Conservation (phyloP, 257 asterid genomes). For the Salvia splendens region DNA sequence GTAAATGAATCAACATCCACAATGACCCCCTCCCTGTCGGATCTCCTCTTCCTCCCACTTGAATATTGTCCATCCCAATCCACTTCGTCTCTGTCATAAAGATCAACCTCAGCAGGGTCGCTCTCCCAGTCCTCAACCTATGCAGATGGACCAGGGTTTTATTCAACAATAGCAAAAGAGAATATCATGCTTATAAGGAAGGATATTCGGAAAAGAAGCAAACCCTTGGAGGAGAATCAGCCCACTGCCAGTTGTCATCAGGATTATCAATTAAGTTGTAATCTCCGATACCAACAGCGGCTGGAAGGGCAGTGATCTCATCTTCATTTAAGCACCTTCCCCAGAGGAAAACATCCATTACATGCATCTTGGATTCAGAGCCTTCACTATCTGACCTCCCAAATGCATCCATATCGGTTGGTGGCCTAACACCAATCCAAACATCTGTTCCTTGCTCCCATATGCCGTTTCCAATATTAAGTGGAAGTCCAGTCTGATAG, state of each 20-base stretch:
- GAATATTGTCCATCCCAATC: slow-evolving; percentile 99
- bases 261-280: slow-evolving; percentile 69
- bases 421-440: slow-evolving; percentile 94
- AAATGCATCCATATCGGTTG: slow-evolving; percentile 89
- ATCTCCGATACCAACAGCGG: slow-evolving; percentile 75
- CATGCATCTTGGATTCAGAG: slow-evolving; percentile 89
- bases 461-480: slow-evolving; percentile 64
- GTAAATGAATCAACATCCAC: slow-evolving; percentile 91
- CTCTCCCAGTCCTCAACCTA: slow-evolving; percentile 99
- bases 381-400: slow-evolving; percentile 99
- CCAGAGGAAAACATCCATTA: slow-evolving; percentile 98
- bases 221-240: slow-evolving; percentile 97
- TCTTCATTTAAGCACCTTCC: slow-evolving; percentile 95
- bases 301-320: slow-evolving; percentile 82
- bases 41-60: slow-evolving; percentile 94
- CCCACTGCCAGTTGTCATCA: slow-evolving; percentile 98
- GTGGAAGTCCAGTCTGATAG: slow-evolving; percentile 85
- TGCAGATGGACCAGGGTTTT: slow-evolving; percentile 13
- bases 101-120: slow-evolving; percentile 98
- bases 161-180: slow-evolving; percentile 20
- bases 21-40: slow-evolving; percentile 76
- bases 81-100: slow-evolving; percentile 93
- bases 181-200: background rate
- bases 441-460: slow-evolving; percentile 95
- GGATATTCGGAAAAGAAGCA: slow-evolving; percentile 21